Conservation (phyloP, 1,139 yeast species). For the Debaryomyces robertsiae region DNA sequence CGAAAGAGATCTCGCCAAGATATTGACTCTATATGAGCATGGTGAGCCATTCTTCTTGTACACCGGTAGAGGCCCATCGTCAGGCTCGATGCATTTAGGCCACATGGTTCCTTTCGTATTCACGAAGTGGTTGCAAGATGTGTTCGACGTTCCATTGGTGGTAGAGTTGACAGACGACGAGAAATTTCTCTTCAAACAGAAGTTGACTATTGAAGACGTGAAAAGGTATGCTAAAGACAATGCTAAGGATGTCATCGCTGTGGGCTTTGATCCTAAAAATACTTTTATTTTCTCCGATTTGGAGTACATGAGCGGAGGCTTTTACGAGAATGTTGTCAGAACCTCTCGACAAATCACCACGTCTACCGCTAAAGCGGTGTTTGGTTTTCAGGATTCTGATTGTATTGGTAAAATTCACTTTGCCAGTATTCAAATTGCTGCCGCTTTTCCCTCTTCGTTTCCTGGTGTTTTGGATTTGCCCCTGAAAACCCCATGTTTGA, state of each 20-base stretch:
- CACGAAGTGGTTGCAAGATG: slow-evolving; percentile 98
- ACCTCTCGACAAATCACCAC: slow-evolving; percentile 96
- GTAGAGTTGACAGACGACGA: slow-evolving; percentile 97
- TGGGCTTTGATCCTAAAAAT: slow-evolving; percentile 92
- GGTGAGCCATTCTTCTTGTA: slow-evolving; percentile 95
- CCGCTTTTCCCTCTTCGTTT: slow-evolving; percentile 94
- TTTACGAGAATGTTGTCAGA: slow-evolving; percentile 91
- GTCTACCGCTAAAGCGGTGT: slow-evolving; percentile 95
- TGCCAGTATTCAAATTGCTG: slow-evolving; percentile 93
- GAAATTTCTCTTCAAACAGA: slow-evolving; percentile 91
- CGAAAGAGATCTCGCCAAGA: slow-evolving; percentile 81
- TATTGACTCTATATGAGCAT: slow-evolving; percentile 86
- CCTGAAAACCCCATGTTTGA: slow-evolving; percentile 87
- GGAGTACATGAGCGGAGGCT: slow-evolving; percentile 89
- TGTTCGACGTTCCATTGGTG: slow-evolving; percentile 94
- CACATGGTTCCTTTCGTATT: slow-evolving; percentile 95
- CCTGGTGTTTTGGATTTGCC: slow-evolving; percentile 90
- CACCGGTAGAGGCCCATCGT: slow-evolving; percentile 98
- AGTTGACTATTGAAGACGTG: slow-evolving; percentile 86
- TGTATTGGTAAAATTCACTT: slow-evolving; percentile 94
- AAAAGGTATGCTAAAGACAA: slow-evolving; percentile 76
- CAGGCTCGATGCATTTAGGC: slow-evolving; percentile 94
- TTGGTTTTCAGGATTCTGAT: slow-evolving; percentile 94
- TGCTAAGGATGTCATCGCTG: slow-evolving; percentile 91
- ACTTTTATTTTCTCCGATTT: slow-evolving; percentile 94